Conservation (phyloP, 768 basidiomycete genomes). For the Kwoniella sp. region DNA sequence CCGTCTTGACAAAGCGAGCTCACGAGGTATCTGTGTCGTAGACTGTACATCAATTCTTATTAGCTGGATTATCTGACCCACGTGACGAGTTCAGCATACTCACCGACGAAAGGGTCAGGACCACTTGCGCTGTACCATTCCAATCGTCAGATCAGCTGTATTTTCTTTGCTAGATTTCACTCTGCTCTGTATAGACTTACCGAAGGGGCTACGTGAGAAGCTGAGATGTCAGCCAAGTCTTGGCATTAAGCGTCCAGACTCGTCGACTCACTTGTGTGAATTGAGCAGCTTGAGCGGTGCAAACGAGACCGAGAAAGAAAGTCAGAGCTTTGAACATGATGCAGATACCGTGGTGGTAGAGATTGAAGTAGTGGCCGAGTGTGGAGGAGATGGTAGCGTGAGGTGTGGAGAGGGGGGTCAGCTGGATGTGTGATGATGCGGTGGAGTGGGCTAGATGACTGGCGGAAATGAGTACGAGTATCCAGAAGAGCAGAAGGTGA, state of each 20-base stretch:
- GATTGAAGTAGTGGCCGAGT: background rate
- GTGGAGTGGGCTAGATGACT: conserved; percentile 28
- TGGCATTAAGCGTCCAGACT: too few species aligned
- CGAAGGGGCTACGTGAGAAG: conserved; percentile 16
- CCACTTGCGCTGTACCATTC: conserved; percentile 2
- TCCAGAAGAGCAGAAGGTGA: too few species aligned
- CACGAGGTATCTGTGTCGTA: conserved; percentile 23
- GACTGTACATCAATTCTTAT: conserved; percentile 6
- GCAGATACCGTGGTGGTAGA: background rate
- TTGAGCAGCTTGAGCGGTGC: conserved; percentile 7
- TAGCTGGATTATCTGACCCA: too few species aligned
- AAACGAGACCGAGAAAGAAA: background rate
- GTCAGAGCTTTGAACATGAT: background rate
- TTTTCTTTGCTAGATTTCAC: background rate
- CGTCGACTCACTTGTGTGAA: conserved; percentile 20
- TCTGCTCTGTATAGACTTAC: background rate
- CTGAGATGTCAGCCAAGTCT: too few species aligned
- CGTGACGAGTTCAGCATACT: background rate
- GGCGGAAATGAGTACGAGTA: too few species aligned
- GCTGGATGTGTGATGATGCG: conserved; percentile 55
- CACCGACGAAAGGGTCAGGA: conserved; percentile 23
- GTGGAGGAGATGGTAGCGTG: background rate
- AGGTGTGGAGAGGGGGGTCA: conserved; percentile 50
- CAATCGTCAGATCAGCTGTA: background rate
- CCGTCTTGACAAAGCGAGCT: background rate